phyloP scores from a whole-genome alignment of 163 green algal genomes.

The Prototheca wickerhamii region DNA sequence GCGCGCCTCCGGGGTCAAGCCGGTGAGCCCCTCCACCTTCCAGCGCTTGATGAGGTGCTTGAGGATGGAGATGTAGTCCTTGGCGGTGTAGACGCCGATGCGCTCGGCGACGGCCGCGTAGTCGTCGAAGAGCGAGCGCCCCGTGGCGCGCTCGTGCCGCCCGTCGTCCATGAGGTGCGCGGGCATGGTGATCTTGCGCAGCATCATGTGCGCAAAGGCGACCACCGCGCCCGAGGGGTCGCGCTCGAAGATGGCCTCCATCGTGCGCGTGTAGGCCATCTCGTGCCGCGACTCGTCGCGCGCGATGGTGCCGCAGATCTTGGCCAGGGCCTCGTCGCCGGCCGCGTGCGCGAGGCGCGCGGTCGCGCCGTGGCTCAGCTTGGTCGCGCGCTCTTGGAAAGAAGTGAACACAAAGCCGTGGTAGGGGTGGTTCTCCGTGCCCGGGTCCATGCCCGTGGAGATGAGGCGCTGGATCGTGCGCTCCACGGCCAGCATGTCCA shows the following conservation, averaged over 20 bases:
- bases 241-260: conserved; percentile 66
- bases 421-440: conserved; percentile 99
- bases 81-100: conserved; percentile 64
- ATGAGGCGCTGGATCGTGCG: conserved; percentile 97
- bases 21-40: conserved; percentile 39
- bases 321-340: conserved; percentile 79
- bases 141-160: conserved; percentile 53
- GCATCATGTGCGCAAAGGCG: conserved; percentile 97
- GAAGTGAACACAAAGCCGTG: conserved; percentile 96
- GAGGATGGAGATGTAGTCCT: conserved; percentile 94
- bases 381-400: conserved; percentile 97
- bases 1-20: conserved; percentile 45
- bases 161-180: conserved; percentile 91
- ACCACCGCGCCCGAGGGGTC: conserved; percentile 81
- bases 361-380: conserved; percentile 92
- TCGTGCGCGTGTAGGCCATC: conserved; percentile 79
- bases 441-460: conserved; percentile 91
- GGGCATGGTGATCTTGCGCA: conserved; percentile 97
- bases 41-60: conserved; percentile 77
- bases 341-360: conserved; percentile 70
- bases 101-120: conserved; percentile 80
- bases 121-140: conserved; percentile 83
- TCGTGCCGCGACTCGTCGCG: conserved; percentile 91
- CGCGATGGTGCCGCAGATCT: conserved; percentile 83
- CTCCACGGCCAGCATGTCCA: conserved; percentile 90